Conservation (phyloP, 1,139 yeast genomes). For the Suhomyces terraborum region DNA sequence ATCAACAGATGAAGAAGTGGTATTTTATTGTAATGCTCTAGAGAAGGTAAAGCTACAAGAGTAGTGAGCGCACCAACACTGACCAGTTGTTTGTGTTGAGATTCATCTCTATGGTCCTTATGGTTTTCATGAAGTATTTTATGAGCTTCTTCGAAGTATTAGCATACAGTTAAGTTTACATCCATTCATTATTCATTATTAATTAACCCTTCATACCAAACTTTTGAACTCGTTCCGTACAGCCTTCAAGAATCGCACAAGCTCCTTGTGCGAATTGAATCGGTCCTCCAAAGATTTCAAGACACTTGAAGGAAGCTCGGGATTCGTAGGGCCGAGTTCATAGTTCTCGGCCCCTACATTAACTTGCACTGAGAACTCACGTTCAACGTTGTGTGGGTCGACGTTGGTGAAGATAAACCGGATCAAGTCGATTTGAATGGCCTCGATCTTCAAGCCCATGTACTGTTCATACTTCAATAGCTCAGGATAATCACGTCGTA, state of each 20-base stretch:
- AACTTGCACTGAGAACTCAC: conserved; percentile 40
- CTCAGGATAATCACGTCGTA: conserved; percentile 39
- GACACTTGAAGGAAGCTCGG: conserved; percentile 31
- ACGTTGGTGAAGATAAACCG: conserved; percentile 45
- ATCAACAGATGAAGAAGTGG: too few species aligned
- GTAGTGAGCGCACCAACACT: too few species aligned
- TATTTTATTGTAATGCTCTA: too few species aligned
- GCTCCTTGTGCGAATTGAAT: conserved; percentile 40
- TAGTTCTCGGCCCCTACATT: conserved; percentile 40
- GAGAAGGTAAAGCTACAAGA: too few species aligned
- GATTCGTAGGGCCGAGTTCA: conserved; percentile 32
- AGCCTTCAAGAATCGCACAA: conserved; percentile 41
- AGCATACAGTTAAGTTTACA: neutral
- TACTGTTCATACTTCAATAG: conserved; percentile 46
- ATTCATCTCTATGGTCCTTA: too few species aligned
- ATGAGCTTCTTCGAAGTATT: neutral
- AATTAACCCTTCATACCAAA: conserved; percentile 1
- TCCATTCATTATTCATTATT: conserved; percentile 4
- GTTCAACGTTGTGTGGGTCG: conserved; percentile 40
- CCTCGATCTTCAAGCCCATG: conserved; percentile 49
- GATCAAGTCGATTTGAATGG: conserved; percentile 37
- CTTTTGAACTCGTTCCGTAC: conserved; percentile 27
- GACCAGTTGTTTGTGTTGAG: too few species aligned
- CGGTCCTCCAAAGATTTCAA: conserved; percentile 26
- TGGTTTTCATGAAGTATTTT: too few species aligned